Evolutionary conservation across 2,329 filamentous ascomycete species (phyloP), one percentile per base, ranked within the genome.

Genomic region (Herpotrichia juniperi): DNA sequence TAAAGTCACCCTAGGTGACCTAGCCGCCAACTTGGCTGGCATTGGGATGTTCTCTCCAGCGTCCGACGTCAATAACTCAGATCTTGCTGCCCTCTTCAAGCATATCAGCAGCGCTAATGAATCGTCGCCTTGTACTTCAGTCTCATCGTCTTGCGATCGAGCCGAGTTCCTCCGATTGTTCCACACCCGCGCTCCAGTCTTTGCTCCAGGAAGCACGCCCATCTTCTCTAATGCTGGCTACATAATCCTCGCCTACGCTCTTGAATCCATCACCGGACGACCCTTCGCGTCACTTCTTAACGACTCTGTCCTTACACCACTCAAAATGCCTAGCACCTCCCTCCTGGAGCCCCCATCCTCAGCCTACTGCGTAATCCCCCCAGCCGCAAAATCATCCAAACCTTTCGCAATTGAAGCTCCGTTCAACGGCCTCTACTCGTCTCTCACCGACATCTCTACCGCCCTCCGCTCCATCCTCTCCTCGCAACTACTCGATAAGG

Each of bases 191-290:
- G 12, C 40, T 2, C 78, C 79, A 0, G 67, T 76, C 2, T 81
- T 78, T 43, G 60, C 65, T 0, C 73, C 79, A 0, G 79, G 75
- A 52, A 69, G 72, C 0, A 76, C 69, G 4, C 79, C 81, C 0
- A 68, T 75, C 2, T 83, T 83, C 61, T 79, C 80, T 17, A 82
- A 83, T 56, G 66, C 76, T 2, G 79, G 74, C 1, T 78, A 78
- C 19, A 64, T 75, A 1, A 54, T 82, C 3, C 71, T 82, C 2
- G 78, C 77, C 2, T 62, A 76, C 0, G 78, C 77, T 0, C 67
- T 83, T 0, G 76, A 81, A 53, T 72, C 71, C 6, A 71, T 78
- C 0, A 78, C 75, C 0, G 73, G 74, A 8, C 72, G 71, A 46
- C 52, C 73, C 0, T 74, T 78, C 17, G 63, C 64, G 1, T 61